These are phyloP conservation scores for Pestalotiopsis fici DNA, from an alignment of 2,329 filamentous ascomycete species.

Conservation along the genomic window DNA sequence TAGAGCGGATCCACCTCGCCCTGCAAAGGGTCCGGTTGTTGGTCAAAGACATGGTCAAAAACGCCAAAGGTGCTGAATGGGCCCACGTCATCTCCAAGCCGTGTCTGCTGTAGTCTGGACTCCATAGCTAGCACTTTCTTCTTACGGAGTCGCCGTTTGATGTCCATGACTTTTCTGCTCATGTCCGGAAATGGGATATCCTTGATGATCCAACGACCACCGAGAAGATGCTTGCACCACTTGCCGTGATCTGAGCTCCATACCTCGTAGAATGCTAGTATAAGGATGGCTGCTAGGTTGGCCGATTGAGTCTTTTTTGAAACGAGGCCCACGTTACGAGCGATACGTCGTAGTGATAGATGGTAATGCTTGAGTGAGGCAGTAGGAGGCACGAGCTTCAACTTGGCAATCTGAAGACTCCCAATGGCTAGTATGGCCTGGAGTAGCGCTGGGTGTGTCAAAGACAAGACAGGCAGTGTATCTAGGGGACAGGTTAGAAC, in stretches of 20 bases:
- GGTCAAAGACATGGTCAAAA: neutral
- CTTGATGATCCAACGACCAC: constrained; percentile 77
- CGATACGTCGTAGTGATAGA: constrained; percentile 76
- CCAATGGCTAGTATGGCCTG: constrained; percentile 89
- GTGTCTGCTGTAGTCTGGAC: constrained; percentile 14
- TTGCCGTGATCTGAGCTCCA: constrained; percentile 93
- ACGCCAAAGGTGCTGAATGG: constrained; percentile 4
- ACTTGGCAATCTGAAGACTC: constrained; percentile 83
- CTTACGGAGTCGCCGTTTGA: constrained; percentile 46
- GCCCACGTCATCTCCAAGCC: neutral
- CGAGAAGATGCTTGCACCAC: constrained; percentile 91
- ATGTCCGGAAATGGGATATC: constrained; percentile 80
- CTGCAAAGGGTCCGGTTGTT: constrained; percentile 10
- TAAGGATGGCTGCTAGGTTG: constrained; percentile 83
- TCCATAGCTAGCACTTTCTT: constrained; percentile 22
- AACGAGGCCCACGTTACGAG: constrained; percentile 71
- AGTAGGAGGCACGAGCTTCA: constrained; percentile 73
- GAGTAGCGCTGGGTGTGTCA: constrained; percentile 82
- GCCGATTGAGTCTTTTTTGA: constrained; percentile 72
- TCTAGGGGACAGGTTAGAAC: constrained; percentile 43
- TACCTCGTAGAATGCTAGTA: constrained; percentile 91
- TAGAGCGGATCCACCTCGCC: constrained; percentile 25
- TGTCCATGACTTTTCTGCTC: constrained; percentile 68
- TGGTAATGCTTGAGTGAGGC: constrained; percentile 92
- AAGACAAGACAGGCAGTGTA: constrained; percentile 78